Percentiles rank a stretch among this genome's conserved stretches.
Evolutionary conservation across 192 early-diverging fungal species (phyloP).

Genomic region (Backusella tarrabulga): DNA sequence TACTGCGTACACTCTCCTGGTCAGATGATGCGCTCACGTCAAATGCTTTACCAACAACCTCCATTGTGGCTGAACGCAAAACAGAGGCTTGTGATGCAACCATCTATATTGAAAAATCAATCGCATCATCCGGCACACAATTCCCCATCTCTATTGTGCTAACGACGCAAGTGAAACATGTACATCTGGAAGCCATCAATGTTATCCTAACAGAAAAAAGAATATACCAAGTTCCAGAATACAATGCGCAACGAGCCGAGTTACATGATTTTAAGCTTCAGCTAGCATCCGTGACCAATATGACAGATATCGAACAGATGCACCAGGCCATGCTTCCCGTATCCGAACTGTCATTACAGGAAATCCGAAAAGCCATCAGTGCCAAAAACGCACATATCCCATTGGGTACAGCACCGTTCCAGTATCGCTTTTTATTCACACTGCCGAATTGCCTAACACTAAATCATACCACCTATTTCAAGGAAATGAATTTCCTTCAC

Average conservation of each 20-base stretch:
- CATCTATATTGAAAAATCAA: constrained; percentile 29
- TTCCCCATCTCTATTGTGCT: constrained; percentile 27
- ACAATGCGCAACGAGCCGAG: constrained; percentile 21
- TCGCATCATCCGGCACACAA: constrained; percentile 29
- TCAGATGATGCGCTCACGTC: constrained; percentile 17
- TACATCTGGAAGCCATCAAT: constrained; percentile 22
- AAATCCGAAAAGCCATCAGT: constrained; percentile 14
- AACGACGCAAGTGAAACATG: constrained; percentile 15
- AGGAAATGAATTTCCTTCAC: constrained; percentile 29
- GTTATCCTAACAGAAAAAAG: constrained; percentile 24
- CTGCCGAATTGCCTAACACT: constrained; percentile 30
- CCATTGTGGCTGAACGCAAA: constrained; percentile 22
- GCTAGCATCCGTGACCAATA: constrained; percentile 11
- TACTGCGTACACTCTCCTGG: constrained; percentile 24
- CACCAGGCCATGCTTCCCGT: not conserved
- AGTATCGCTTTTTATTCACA: constrained; percentile 28
- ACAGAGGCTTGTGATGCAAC: constrained; percentile 18
- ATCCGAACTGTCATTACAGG: not conserved
- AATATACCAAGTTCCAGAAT: constrained; percentile 31
- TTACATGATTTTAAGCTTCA: constrained; percentile 17
- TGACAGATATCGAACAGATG: not conserved
- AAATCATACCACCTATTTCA: constrained; percentile 30
- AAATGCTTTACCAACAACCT: constrained; percentile 18
- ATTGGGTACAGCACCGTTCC: constrained; percentile 5
- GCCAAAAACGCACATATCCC: constrained; percentile 24